A percentile compares a stretch with the other conserved stretches of the same genome.
These are phyloP conservation scores for Dioscorea dumetorum DNA, from an alignment of 106 monocot genomes.

Conservation along the genomic window DNA sequence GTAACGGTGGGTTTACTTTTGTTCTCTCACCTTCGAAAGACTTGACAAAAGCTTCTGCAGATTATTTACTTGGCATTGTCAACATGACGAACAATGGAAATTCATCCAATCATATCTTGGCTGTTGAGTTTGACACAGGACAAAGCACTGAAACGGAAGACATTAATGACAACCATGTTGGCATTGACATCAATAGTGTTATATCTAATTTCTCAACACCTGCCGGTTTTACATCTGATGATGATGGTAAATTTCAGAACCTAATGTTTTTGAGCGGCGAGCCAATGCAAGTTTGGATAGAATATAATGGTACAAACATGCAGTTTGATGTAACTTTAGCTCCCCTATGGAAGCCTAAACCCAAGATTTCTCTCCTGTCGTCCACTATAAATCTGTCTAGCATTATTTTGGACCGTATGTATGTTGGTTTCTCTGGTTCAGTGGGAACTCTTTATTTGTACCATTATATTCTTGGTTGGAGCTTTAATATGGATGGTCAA, in stretches of 20 bases:
- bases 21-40: conserved; percentile 1
- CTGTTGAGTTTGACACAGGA: conserved; percentile 1
- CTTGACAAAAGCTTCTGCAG: neutral
- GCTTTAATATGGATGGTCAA: conserved; percentile 4
- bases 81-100: conserved; percentile 1
- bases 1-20: neutral
- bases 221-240: neutral
- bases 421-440: conserved; percentile 2
- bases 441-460: neutral
- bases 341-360: conserved; percentile 1
- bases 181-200: neutral
- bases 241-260: neutral
- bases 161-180: conserved; percentile 5
- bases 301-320: neutral
- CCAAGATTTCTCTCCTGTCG: neutral
- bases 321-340: conserved; percentile 6
- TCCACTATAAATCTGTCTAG: neutral
- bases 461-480: conserved; percentile 10
- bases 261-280: neutral
- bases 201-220: neutral
- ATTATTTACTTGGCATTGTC: neutral
- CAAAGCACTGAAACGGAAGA: neutral
- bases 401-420: neutral
- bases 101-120: conserved; percentile 1
- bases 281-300: conserved; percentile 1